Conservation (phyloP, 768 basidiomycete species). For the Suillus paluster region DNA sequence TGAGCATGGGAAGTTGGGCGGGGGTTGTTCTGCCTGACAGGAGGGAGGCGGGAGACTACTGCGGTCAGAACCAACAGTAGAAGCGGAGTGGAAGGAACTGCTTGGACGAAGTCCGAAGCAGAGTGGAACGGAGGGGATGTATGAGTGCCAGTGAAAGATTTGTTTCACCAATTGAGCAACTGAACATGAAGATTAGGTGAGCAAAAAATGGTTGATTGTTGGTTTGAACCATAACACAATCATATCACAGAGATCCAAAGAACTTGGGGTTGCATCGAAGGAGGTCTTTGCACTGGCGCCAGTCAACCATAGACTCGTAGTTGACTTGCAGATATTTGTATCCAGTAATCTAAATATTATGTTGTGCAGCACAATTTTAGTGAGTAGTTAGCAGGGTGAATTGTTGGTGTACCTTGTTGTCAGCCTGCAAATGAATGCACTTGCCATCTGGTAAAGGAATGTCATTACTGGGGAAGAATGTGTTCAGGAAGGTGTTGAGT, state of each 20-base stretch:
- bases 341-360: constrained; percentile 25
- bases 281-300: constrained; percentile 30
- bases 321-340: constrained; percentile 29
- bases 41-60: no score
- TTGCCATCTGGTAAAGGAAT: not conserved
- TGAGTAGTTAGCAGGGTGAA: constrained; percentile 2
- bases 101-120: no score
- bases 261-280: constrained; percentile 36
- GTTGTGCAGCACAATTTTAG: not conserved
- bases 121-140: no score
- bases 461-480: no score
- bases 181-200: constrained; percentile 25
- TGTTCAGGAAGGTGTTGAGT: constrained; percentile 9
- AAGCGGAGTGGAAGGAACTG: no score
- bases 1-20: no score
- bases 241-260: constrained; percentile 29
- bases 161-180: constrained; percentile 11
- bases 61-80: no score
- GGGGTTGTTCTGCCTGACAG: no score
- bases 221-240: constrained; percentile 33
- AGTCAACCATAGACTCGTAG: constrained; percentile 34
- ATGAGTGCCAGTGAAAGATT: constrained; percentile 15
- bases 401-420: constrained; percentile 6
- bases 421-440: constrained; percentile 6
- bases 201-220: constrained; percentile 20